These are phyloP conservation scores for Candida tammaniensis DNA, from an alignment of 805 yeast genomes.

Conservation along the genomic window DNA sequence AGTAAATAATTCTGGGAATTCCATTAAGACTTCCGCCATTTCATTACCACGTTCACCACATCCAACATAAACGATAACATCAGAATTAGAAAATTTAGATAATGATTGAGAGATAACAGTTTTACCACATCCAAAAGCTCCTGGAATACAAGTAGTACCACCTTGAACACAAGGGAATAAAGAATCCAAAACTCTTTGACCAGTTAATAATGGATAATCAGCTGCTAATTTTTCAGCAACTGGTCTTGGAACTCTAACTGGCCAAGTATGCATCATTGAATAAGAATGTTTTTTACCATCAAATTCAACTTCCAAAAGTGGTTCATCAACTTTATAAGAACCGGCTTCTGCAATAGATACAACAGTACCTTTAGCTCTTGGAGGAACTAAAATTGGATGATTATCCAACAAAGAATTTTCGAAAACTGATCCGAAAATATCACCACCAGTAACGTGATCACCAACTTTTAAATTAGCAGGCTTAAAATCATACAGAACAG, in stretches of 20 bases:
- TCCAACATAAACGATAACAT: constrained; percentile 92
- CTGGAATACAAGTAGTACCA: constrained; percentile 99
- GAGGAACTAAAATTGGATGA: constrained; percentile 94
- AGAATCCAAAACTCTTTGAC: constrained; percentile 98
- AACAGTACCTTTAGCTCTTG: constrained; percentile 97
- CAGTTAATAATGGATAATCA: constrained; percentile 92
- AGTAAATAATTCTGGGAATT: constrained; percentile 95
- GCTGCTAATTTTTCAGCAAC: constrained; percentile 93
- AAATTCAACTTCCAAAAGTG: constrained; percentile 89
- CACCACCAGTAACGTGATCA: constrained; percentile 98
- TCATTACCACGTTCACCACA: constrained; percentile 96
- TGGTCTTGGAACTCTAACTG: constrained; percentile 99
- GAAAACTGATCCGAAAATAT: constrained; percentile 87
- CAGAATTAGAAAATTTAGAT: constrained; percentile 97
- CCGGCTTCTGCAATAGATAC: constrained; percentile 88
- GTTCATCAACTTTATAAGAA: constrained; percentile 85
- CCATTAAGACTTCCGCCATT: constrained; percentile 99
- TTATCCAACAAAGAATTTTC: constrained; percentile 91
- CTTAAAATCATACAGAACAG: constrained; percentile 76
- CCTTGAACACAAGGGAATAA: constrained; percentile 99
- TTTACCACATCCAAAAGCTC: constrained; percentile 99
- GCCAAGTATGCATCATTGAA: constrained; percentile 99
- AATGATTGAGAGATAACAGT: constrained; percentile 97
- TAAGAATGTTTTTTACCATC: constrained; percentile 79
- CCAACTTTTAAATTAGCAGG: constrained; percentile 83